Evolutionary conservation across 176 grass and related monocot genomes (phyloP).

Genomic region (Tuctoria greenei): DNA sequence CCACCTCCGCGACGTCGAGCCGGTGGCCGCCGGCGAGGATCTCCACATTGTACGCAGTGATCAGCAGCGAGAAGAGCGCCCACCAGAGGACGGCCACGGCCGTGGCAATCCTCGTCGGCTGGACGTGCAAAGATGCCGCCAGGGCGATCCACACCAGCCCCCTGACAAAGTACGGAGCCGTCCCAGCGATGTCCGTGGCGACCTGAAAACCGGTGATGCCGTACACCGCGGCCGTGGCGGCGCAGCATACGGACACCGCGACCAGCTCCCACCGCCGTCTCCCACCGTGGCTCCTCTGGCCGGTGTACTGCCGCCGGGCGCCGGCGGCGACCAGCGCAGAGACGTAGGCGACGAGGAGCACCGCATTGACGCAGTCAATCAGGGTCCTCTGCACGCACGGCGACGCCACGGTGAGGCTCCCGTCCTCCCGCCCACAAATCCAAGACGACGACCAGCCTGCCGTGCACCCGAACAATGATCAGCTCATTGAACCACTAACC

Average conservation of each 20-base stretch:
- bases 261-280: not conserved
- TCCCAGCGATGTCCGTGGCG: not conserved
- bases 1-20: constrained; percentile 35
- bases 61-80: constrained; percentile 56
- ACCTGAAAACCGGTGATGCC: constrained; percentile 10
- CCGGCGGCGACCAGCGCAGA: constrained; percentile 18
- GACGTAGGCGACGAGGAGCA: constrained; percentile 32
- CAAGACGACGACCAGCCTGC: constrained; percentile 47
- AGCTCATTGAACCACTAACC: not conserved
- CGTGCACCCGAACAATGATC: not conserved
- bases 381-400: constrained; percentile 47
- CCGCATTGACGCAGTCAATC: constrained; percentile 38
- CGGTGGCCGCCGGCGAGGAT: constrained; percentile 15
- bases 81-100: constrained; percentile 60
- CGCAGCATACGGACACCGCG: constrained; percentile 34
- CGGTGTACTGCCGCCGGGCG: not conserved
- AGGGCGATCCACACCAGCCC: constrained; percentile 50
- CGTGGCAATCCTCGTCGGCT: constrained; percentile 34
- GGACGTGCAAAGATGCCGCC: constrained; percentile 55
- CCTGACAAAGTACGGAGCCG: constrained; percentile 38
- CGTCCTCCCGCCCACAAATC: constrained; percentile 25
- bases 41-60: constrained; percentile 59
- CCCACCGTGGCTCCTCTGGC: not conserved
- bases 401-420: constrained; percentile 20
- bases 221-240: constrained; percentile 6